These are phyloP conservation scores for Chrysanthemum lavandulifolium DNA, from an alignment of 129 eudicot species.

Conservation along the genomic window DNA sequence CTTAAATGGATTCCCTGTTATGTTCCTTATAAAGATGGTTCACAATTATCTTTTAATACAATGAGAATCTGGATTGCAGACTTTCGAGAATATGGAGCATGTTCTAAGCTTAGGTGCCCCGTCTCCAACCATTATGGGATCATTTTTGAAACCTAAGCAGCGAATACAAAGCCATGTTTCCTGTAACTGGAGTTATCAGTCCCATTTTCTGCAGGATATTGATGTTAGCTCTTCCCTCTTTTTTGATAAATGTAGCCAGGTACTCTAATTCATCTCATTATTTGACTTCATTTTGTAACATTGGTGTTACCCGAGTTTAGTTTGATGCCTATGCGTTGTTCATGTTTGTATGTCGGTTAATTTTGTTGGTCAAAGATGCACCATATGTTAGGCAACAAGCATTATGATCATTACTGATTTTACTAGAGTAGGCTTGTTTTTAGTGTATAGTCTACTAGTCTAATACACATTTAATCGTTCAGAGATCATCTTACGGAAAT, in stretches of 20 bases:
- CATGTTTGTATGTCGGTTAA: no score
- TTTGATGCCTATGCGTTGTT: no score
- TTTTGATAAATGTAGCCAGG: conserved; percentile 27
- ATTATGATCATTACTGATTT: no score
- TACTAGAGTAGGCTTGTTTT: no score
- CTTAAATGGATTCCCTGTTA: no score
- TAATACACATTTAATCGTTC: no score
- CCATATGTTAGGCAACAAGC: no score
- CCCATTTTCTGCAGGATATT: background rate
- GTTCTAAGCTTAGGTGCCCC: conserved; percentile 12
- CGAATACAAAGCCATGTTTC: conserved; percentile 3
- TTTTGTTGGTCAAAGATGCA: no score
- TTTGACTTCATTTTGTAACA: background rate
- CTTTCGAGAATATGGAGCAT: conserved; percentile 24
- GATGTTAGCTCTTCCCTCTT: conserved; percentile 27
- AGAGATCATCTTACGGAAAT: no score
- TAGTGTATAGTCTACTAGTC: no score
- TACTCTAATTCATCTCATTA: background rate
- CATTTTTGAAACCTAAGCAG: conserved; percentile 20
- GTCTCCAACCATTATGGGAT: conserved; percentile 22
- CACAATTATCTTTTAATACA: no score
- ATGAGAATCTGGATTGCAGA: background rate
- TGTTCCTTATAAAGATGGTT: no score
- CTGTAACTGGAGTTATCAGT: conserved; percentile 1
- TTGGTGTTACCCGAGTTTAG: background rate